Conservation (phyloP, 495 filamentous ascomycete species). For the Hypoxylon lenormandii region DNA sequence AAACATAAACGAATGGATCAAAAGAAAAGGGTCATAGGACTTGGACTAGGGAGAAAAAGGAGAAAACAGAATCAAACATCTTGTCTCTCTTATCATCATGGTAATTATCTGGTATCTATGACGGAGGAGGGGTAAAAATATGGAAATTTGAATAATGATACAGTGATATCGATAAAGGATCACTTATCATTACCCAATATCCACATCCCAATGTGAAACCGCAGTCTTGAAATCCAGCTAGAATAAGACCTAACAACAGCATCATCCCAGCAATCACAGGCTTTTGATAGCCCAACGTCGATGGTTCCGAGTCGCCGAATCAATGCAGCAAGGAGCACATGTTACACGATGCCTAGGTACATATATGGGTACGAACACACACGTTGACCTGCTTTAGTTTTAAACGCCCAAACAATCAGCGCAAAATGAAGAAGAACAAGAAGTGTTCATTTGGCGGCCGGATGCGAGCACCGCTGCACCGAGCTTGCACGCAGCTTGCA, state of each 20-base stretch:
- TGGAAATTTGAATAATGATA: neutral
- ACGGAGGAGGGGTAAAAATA: neutral
- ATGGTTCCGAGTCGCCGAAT: constrained; percentile 42
- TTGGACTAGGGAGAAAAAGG: no score
- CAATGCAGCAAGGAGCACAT: constrained; percentile 29
- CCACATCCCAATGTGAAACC: constrained; percentile 39
- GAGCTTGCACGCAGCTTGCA: no score
- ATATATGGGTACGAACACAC: constrained; percentile 41
- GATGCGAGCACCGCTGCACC: constrained; percentile 18
- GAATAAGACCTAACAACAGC: constrained; percentile 25
- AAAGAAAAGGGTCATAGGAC: no score
- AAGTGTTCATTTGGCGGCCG: constrained; percentile 11
- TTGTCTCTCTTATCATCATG: no score
- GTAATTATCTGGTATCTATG: no score
- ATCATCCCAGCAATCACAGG: constrained; percentile 33
- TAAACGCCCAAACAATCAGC: constrained; percentile 33
- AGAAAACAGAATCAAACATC: no score
- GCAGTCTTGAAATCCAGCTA: constrained; percentile 29
- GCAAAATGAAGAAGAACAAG: neutral
- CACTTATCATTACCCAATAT: constrained; percentile 18
- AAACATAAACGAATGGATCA: no score
- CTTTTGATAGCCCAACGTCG: constrained; percentile 9
- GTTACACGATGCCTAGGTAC: constrained; percentile 44
- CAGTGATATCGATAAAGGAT: constrained; percentile 2
- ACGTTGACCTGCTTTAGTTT: constrained; percentile 23